phyloP scores from a whole-genome alignment of 1,284 basidiomycete species.

The Fistulinella staudtii region DNA sequence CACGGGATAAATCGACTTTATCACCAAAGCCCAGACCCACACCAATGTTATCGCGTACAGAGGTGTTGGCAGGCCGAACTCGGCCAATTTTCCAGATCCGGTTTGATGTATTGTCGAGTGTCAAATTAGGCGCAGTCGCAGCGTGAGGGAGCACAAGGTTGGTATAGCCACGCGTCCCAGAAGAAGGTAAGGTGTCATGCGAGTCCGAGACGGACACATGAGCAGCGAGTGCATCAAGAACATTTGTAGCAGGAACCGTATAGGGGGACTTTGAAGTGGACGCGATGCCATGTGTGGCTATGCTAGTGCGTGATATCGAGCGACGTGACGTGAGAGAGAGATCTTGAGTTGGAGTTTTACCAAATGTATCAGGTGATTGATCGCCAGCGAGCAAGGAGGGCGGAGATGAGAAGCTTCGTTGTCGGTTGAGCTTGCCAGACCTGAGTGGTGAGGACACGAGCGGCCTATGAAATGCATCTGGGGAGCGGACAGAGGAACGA shows the following conservation, averaged over 20 bases:
- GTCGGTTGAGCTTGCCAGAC: conserved; percentile 23
- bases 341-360: neutral
- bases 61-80: conserved; percentile 6
- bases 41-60: conserved; percentile 25
- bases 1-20: conserved; percentile 64
- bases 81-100: conserved; percentile 28
- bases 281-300: conserved; percentile 8
- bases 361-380: conserved; percentile 5
- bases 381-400: conserved; percentile 7
- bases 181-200: conserved; percentile 41
- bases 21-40: conserved; percentile 38
- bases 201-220: conserved; percentile 29
- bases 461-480: conserved; percentile 16
- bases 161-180: conserved; percentile 61
- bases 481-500: conserved; percentile 7
- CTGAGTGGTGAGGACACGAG: conserved; percentile 27
- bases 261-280: conserved; percentile 32
- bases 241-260: conserved; percentile 30
- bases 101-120: conserved; percentile 10
- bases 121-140: conserved; percentile 31
- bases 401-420: conserved; percentile 31
- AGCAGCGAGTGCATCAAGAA: conserved; percentile 31
- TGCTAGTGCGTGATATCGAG: conserved; percentile 3
- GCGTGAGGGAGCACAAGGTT: conserved; percentile 68
- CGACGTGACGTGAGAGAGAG: neutral